Conservation (phyloP, 2,329 filamentous ascomycete genomes). For the Ilyonectria mors-panacis region DNA sequence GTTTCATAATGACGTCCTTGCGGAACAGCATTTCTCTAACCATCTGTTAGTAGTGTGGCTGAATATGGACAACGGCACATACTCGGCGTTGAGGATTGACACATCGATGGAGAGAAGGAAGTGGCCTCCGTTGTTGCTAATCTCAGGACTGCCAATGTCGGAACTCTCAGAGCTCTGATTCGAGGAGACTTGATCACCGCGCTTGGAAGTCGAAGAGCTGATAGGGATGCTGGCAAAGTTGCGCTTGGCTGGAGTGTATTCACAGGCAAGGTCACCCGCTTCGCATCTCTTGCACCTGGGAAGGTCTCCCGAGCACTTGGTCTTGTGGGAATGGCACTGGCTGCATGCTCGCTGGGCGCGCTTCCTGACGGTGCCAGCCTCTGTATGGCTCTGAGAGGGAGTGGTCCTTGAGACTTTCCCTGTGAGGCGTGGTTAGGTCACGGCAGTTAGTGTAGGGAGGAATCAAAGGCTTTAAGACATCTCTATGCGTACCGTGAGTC, state of each 20-base stretch:
- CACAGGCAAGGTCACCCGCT: slow-evolving; percentile 53
- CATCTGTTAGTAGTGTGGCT: slow-evolving; percentile 8
- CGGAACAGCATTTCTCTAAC: slow-evolving; percentile 53
- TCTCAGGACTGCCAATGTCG: slow-evolving; percentile 37
- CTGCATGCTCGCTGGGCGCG: slow-evolving; percentile 60
- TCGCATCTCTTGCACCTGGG: slow-evolving; percentile 58
- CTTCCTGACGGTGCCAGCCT: slow-evolving; percentile 59
- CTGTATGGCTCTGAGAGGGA: slow-evolving; percentile 58
- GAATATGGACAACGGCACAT: slow-evolving; percentile 27
- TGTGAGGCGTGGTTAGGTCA: slow-evolving; percentile 24
- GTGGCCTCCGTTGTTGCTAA: slow-evolving; percentile 30
- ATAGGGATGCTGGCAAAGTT: slow-evolving; percentile 55
- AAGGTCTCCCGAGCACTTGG: slow-evolving; percentile 60
- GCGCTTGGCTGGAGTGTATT: slow-evolving; percentile 57
- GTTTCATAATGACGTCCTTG: slow-evolving; percentile 53
- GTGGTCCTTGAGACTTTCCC: slow-evolving; percentile 55
- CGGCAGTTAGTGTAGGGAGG: slow-evolving; percentile 3
- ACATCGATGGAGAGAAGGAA: slow-evolving; percentile 45
- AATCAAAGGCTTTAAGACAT: not conserved
- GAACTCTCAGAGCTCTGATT: slow-evolving; percentile 32
- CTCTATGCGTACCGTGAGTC: slow-evolving; percentile 35
- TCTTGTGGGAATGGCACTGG: slow-evolving; percentile 60
- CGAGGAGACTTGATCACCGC: slow-evolving; percentile 22
- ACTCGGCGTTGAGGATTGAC: slow-evolving; percentile 49
- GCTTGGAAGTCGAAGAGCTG: slow-evolving; percentile 32